These are phyloP conservation scores for Sarcodon sp. DNA, from an alignment of 768 basidiomycete genomes.

Conservation along the genomic window DNA sequence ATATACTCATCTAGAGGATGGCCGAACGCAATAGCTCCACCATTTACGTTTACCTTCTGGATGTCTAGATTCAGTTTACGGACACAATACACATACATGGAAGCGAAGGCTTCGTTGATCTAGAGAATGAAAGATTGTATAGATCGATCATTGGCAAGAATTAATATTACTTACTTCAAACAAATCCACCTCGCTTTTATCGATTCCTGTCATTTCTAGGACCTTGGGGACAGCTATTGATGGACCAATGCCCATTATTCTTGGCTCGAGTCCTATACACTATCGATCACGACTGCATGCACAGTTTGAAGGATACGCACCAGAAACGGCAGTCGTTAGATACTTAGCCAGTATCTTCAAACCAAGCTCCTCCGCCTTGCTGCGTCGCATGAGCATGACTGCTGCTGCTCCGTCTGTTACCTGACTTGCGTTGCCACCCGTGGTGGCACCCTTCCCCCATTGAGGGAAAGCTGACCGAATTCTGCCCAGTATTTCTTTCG, in stretches of 20 bases:
- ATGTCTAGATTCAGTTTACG: slow-evolving; percentile 48
- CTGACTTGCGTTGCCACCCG: slow-evolving; percentile 81
- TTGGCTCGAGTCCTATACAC: slow-evolving; percentile 49
- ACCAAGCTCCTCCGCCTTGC: slow-evolving; percentile 66
- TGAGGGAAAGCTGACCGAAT: slow-evolving; percentile 73
- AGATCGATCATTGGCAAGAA: background rate
- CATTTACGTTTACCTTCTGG: slow-evolving; percentile 78
- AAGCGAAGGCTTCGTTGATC: slow-evolving; percentile 92
- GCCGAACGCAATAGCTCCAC: slow-evolving; percentile 81
- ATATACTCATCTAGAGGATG: slow-evolving; percentile 64
- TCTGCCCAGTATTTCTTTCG: slow-evolving; percentile 46
- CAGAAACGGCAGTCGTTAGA: slow-evolving; percentile 58
- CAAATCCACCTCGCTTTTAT: slow-evolving; percentile 58
- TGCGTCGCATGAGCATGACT: slow-evolving; percentile 67
- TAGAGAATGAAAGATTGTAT: slow-evolving; percentile 14
- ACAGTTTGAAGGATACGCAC: slow-evolving; percentile 18
- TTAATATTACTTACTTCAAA: slow-evolving; percentile 42
- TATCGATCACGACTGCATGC: background rate
- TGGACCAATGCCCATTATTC: slow-evolving; percentile 86
- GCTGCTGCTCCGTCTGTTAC: slow-evolving; percentile 79
- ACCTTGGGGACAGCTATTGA: slow-evolving; percentile 72
- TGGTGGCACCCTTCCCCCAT: slow-evolving; percentile 62
- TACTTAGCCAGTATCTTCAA: slow-evolving; percentile 68
- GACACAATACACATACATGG: slow-evolving; percentile 65
- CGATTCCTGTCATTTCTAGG: slow-evolving; percentile 54